A percentile compares a stretch with the other conserved stretches of the same genome.
These are phyloP conservation scores for Venturia nashicola DNA, from an alignment of 2,329 filamentous ascomycete species.

Conservation along the genomic window DNA sequence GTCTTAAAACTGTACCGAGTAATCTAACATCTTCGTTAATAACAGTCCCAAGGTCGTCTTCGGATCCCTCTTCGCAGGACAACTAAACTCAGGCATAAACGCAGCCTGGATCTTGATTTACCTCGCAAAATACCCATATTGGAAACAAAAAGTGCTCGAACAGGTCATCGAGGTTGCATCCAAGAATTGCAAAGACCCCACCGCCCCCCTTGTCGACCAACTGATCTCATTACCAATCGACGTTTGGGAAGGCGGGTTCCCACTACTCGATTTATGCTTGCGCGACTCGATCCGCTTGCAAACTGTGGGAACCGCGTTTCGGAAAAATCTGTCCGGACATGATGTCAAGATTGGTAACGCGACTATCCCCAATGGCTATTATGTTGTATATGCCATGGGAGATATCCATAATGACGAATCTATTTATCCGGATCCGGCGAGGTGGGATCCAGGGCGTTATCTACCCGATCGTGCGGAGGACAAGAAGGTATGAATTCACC, in stretches of 20 bases:
- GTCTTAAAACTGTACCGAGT: not conserved
- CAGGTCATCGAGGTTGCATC: slow-evolving; percentile 36
- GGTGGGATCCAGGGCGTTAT: slow-evolving; percentile 41
- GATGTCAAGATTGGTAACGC: slow-evolving; percentile 35
- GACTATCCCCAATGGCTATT: slow-evolving; percentile 37
- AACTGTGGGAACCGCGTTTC: slow-evolving; percentile 35
- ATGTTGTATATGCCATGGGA: slow-evolving; percentile 18
- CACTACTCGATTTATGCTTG: slow-evolving; percentile 38
- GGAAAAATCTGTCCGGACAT: slow-evolving; percentile 37
- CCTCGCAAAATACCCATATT: slow-evolving; percentile 25
- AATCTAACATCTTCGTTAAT: not conserved
- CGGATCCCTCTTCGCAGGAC: slow-evolving; percentile 43
- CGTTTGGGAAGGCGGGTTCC: slow-evolving; percentile 45
- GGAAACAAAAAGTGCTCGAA: slow-evolving; percentile 31
- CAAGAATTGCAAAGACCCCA: slow-evolving; percentile 25
- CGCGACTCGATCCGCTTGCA: slow-evolving; percentile 42
- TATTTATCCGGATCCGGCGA: slow-evolving; percentile 35
- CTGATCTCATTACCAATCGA: slow-evolving; percentile 36
- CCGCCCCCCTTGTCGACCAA: slow-evolving; percentile 23
- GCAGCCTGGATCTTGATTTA: slow-evolving; percentile 35
- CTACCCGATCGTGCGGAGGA: slow-evolving; percentile 36
- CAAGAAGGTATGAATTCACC: slow-evolving; percentile 20
- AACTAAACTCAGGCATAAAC: slow-evolving; percentile 45
- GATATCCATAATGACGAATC: not conserved
- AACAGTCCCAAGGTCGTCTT: slow-evolving; percentile 32